Base-by-base conservation (phyloP, 352 stramenopile genomes). In the Halophytophthora batemanensis region DNA sequence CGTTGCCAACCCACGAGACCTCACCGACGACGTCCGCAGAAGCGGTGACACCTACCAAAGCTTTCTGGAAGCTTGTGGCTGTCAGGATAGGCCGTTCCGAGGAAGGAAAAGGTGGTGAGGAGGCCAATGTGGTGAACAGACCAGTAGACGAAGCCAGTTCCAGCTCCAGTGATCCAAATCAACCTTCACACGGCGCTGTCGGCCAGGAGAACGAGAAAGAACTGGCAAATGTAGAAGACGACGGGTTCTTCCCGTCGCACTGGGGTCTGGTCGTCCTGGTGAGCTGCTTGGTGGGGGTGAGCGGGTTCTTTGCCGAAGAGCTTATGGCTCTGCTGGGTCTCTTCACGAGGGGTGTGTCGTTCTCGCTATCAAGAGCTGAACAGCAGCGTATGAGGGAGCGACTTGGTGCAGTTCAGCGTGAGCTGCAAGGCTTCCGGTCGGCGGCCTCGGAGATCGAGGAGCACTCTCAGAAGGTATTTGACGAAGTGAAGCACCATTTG, bases 241-340 rank as follows among this genome's bases (percentile, higher is more conserved):
- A 45, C 21, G 51, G 45, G 10, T 19, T 49, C 6, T 69, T 86
- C 48, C 61, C 77, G 25, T 31, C 25, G 17, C 52, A 50, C 23
- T 84, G 71, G 75, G 76, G 64, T 47, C 19, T 85, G 5, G 57
- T 68, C 1, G 67, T 83, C 15, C 45, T 86, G 19, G 35, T 44
- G 3, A 53, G 49, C 45, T 90, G 71, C 36, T 33, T 77, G 2
- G 45, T 69, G 18, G 45, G 78, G 1, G 50, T 71, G 0, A 45
- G 71, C 13, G 78, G 78, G 0, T 83, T 85, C 52, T 83, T 78
- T 50, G 53, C 83, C 4, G 72, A 86, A 34, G 66, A 86, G 36
- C 31, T 85, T 1, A 52, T 89, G 51, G 34, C 62, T 11, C 7
- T 75, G 1, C 18, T 57, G 10, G 60, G 66, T 8, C 47, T 73